Evolutionary conservation across 1,284 basidiomycete genomes (phyloP).

Genomic region (Coniferiporia weirii): DNA sequence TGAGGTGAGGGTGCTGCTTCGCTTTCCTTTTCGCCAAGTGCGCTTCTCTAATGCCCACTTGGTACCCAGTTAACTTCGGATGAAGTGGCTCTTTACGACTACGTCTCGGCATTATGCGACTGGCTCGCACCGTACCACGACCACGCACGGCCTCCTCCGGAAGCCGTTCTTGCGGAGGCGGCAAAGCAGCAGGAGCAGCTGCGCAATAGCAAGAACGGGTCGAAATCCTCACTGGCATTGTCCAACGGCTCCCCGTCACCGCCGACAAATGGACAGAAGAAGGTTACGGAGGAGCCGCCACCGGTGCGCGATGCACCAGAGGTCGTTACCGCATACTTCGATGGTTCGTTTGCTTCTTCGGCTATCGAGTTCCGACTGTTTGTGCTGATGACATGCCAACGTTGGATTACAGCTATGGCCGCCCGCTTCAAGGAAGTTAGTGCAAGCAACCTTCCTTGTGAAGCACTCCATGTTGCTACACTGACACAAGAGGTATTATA

Average conservation of each 20-base stretch:
- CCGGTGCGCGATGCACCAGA: slow-evolving; percentile 54
- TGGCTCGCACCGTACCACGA: slow-evolving; percentile 76
- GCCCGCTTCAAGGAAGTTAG: slow-evolving; percentile 42
- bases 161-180: slow-evolving; percentile 65
- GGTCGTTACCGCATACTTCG: slow-evolving; percentile 52
- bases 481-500: slow-evolving; percentile 63
- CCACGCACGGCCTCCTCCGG: slow-evolving; percentile 60
- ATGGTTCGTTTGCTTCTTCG: slow-evolving; percentile 35
- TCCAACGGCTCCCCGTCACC: slow-evolving; percentile 33
- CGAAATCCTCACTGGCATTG: slow-evolving; percentile 49
- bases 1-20: slow-evolving; percentile 38
- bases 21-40: neutral
- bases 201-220: slow-evolving; percentile 50
- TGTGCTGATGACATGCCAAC: neutral
- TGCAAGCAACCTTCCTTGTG: slow-evolving; percentile 37
- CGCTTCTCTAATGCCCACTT: slow-evolving; percentile 7
- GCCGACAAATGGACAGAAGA: slow-evolving; percentile 43
- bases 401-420: slow-evolving; percentile 42
- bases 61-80: slow-evolving; percentile 53
- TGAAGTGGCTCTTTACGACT: slow-evolving; percentile 53
- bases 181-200: slow-evolving; percentile 56
- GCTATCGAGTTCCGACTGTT: neutral
- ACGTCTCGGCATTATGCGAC: slow-evolving; percentile 52
- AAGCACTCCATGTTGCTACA: slow-evolving; percentile 63
- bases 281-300: slow-evolving; percentile 59